Base-by-base conservation (phyloP, 139 green algal species). In the Chlamydomonas applanata region DNA sequence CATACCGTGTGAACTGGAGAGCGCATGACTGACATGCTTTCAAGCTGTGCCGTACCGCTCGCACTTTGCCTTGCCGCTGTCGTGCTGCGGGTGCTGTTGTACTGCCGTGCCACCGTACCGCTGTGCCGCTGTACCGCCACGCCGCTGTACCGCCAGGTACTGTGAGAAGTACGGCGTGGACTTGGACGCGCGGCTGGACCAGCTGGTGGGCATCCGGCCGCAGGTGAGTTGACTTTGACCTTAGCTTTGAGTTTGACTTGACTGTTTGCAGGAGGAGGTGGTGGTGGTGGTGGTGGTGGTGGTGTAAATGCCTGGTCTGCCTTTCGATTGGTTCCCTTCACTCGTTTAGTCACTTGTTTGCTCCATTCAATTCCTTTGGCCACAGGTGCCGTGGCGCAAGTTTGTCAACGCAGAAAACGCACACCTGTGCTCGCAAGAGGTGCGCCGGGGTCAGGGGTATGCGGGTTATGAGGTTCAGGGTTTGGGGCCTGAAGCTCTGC, bases 81-180 rank as follows among this genome's bases (percentile, higher is more conserved):
- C 11, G 40, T 49, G 11, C 40, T 49, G 40, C 40, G 40, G 4
- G 61, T 46, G 27, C 24, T n/a, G 33, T 11, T 40, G 30, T 46
- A 36, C 20, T 46, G 30, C 62, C n/a, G n/a, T n/a, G n/a, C n/a
- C n/a, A n/a, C n/a, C n/a, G n/a, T n/a, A n/a, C n/a, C n/a, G n/a
- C n/a, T n/a, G n/a, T n/a, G n/a, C n/a, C n/a, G n/a, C n/a, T n/a
- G n/a, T n/a, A n/a, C n/a, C n/a, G n/a, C n/a, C n/a, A n/a, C n/a
- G n/a, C n/a, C n/a, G n/a, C 30, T 70, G 32, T 45, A 53, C 67
- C 90, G 71, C 82, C 64, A 81, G 74, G 20, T 85, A 85, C 60
- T 86, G 80, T n/a, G 86, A 86, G 64, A 99, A 98, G 90, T 99
- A 99, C 84, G 92, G 94, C 30, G 93, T 99, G 34, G 92, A 97